Evolutionary conservation across 2,329 filamentous ascomycete species (phyloP).

Genomic region (Orbilia ellipsospora): DNA sequence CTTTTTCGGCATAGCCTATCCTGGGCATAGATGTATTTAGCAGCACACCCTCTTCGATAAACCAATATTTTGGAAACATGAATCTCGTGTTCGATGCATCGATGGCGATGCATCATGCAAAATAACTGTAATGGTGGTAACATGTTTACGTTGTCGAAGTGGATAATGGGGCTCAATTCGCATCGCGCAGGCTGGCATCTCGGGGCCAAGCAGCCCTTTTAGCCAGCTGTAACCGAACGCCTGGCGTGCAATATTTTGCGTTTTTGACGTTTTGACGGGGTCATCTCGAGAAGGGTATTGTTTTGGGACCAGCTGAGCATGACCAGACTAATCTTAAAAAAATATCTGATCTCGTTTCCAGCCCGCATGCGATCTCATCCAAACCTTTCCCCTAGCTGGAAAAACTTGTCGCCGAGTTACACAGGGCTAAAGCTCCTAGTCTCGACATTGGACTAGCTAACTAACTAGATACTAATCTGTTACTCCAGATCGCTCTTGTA

Average conservation of each 20-base stretch:
- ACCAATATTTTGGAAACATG: conserved; percentile 14
- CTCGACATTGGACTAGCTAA: no score
- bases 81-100: conserved; percentile 17
- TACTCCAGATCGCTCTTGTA: no score
- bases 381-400: not conserved
- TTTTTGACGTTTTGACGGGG: not conserved
- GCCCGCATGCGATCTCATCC: not conserved
- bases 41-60: conserved; percentile 47
- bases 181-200: conserved; percentile 28
- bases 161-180: conserved; percentile 35
- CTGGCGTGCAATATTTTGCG: conserved; percentile 13
- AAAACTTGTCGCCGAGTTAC: conserved; percentile 29
- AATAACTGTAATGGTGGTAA: conserved; percentile 23
- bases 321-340: no score
- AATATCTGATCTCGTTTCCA: not conserved
- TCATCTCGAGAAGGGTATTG: no score
- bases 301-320: no score
- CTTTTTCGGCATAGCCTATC: conserved; percentile 37
- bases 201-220: conserved; percentile 11
- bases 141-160: not conserved
- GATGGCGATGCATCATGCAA: conserved; percentile 35
- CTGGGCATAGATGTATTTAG: conserved; percentile 22
- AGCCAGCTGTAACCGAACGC: conserved; percentile 54
- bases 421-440: conserved; percentile 8
- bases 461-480: no score